Percentiles rank a stretch among this genome's conserved stretches.
Evolutionary conservation across 2,329 filamentous ascomycete species (phyloP).

Genomic region (Calonectria hongkongensis): DNA sequence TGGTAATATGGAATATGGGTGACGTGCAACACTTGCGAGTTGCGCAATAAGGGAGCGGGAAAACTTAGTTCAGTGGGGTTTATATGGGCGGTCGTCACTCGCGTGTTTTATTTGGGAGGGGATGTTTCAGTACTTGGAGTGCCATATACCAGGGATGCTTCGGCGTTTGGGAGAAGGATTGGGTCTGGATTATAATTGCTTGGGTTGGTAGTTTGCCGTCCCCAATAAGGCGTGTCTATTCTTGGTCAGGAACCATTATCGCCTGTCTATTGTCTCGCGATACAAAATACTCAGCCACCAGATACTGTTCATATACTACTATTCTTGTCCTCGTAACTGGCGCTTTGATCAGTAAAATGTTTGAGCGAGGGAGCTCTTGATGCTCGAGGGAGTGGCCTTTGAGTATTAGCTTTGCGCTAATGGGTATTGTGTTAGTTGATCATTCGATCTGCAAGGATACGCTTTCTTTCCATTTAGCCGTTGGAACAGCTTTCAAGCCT

Average conservation of each 20-base stretch:
- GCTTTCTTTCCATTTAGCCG: neutral
- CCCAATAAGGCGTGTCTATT: slow-evolving; percentile 46
- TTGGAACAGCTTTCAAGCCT: slow-evolving; percentile 37
- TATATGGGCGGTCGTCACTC: slow-evolving; percentile 22
- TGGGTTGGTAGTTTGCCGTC: slow-evolving; percentile 43
- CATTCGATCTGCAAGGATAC: neutral
- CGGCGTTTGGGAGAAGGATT: slow-evolving; percentile 52
- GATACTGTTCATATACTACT: slow-evolving; percentile 40
- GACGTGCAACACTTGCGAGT: slow-evolving; percentile 13
- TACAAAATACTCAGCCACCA: slow-evolving; percentile 32
- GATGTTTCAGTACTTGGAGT: slow-evolving; percentile 48
- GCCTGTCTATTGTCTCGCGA: slow-evolving; percentile 36
- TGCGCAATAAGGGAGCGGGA: slow-evolving; percentile 1
- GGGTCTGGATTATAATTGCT: slow-evolving; percentile 44
- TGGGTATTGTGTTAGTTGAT: neutral
- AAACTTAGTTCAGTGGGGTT: slow-evolving; percentile 14
- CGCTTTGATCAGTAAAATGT: neutral
- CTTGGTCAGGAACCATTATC: slow-evolving; percentile 41
- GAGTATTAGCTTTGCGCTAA: neutral
- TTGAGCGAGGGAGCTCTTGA: too few relatives aligned
- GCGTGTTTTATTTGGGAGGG: slow-evolving; percentile 38
- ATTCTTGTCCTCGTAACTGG: neutral
- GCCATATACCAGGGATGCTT: slow-evolving; percentile 57
- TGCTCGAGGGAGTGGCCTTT: too few relatives aligned
- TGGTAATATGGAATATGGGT: slow-evolving; percentile 63